Evolutionary conservation across 257 asterid species (phyloP), one percentile per base, ranked within the genome.

Genomic region (Penstemon davidsonii): DNA sequence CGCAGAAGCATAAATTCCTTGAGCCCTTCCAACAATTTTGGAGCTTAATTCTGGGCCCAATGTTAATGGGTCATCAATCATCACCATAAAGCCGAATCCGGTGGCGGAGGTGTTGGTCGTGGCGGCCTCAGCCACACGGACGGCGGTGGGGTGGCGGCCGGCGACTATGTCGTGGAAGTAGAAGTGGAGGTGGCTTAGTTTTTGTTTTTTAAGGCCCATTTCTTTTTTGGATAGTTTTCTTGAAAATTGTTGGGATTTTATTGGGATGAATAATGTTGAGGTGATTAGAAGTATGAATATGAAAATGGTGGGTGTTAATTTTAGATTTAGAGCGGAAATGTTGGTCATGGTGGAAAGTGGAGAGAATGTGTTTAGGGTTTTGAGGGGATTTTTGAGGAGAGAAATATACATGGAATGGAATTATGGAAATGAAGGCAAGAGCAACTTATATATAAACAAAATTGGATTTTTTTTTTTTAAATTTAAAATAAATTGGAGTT

Each of bases 121-220:
- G 47, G 77, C 52, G 54, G 81, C 73, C 33, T 43, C 39, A 8
- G 84, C 82, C 33, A 82, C 74, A 8, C 51, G 76, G 0, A 52
- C 15, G 59, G 78, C 78, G 44, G 83, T 82, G 15, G 79, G 87
- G 44, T 43, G 10, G 40, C 12, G 74, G 7, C 84, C 86, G 71
- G 78, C 70, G 45, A 79, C 76, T 46, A 76, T 67, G 79, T 82
- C 87, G 75, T 82, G 87, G 77, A 79, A 79, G 82, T 66, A 82
- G 81, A 82, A 82, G 51, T 51, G 80, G 58, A 82, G 84, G 80
- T 82, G 82, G 75, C 78, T 79, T 10, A 82, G 73, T 19, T 78
- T 79, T 61, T 82, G 65, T 40, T 55, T 55, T 15, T 58, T 53
- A 11, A 78, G 63, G 42, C 84, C 84, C 50, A 82, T 18, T 37